Evolutionary conservation across 257 asterid species (phyloP).

Genomic region (Verbena officinalis): DNA sequence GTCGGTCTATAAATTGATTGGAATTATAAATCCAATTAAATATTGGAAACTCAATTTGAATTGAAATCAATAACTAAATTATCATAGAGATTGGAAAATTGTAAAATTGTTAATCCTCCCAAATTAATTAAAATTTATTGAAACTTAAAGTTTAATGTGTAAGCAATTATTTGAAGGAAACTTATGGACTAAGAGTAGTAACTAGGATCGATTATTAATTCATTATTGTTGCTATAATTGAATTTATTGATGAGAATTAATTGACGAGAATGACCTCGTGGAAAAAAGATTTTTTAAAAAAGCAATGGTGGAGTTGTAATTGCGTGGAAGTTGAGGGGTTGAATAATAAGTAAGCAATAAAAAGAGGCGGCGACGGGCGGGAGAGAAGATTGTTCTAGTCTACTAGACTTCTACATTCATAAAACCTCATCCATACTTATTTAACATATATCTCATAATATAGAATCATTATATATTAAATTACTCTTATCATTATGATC

Average conservation of each 20-base stretch:
- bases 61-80: neutral
- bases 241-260: neutral
- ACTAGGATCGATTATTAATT: neutral
- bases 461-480: no score
- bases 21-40: neutral
- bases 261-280: constrained; percentile 27
- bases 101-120: no score
- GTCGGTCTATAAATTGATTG: constrained; percentile 25
- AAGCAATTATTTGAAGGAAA: constrained; percentile 2
- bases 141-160: neutral
- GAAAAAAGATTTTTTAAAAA: neutral
- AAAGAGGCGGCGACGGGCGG: constrained; percentile 16
- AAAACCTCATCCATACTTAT: no score
- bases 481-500: no score
- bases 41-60: neutral
- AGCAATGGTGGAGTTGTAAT: constrained; percentile 1
- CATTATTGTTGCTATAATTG: neutral
- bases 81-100: neutral
- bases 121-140: no score
- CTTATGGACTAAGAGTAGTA: neutral
- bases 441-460: no score
- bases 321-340: neutral
- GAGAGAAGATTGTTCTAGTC: neutral
- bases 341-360: neutral
- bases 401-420: no score